Evolutionary conservation across 257 asterid genomes (phyloP), one percentile per base, ranked within the genome.

Genomic region (Fraxinus pennsylvanica): DNA sequence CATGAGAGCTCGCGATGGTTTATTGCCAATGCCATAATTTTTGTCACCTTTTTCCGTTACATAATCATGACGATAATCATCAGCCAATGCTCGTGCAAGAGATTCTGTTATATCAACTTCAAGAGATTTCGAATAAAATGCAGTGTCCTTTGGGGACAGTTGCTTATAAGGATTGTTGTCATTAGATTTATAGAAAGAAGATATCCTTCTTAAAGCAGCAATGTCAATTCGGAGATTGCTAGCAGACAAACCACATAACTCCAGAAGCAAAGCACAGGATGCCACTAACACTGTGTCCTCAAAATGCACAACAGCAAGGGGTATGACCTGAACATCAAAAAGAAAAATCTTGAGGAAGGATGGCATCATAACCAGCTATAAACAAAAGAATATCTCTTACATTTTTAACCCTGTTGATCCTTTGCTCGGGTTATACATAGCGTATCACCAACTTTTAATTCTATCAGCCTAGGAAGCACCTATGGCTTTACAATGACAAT

Each of bases 141-240:
- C 81, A 79, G 97, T 77, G 80, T 86, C 86, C 86, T 86, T 89
- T 2, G 92, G 87, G 10, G 93, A 84, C 77, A 79, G 78, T 82
- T 87, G 92, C 57, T 80, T 80, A 74, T 84, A 79, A 65, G 86
- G 90, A 81, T 84, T 84, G 79, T 61, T 79, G 74, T 87, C 96
- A 76, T 86, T 81, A 74, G 94, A 90, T 82, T 89, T 89, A 82
- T 90, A 89, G 89, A 93, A 93, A 82, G 92, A 89, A 83, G 92
- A 90, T 84, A 96, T 92, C 90, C 98, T 92, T 89, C 96, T 90
- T 87, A 96, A 86, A 84, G 97, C 97, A 70, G 97, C 92, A 88
- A 96, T 81, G 77, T 96, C 96, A 81, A 91, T 84, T 82, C 85
- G 96, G 72, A 96, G 91, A 78, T 81, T 84, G 78, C 84, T 83